Evolutionary conservation across 2,329 filamentous ascomycete genomes (phyloP), one percentile per base, ranked within the genome.

Genomic region (Penicillium nordicum): DNA sequence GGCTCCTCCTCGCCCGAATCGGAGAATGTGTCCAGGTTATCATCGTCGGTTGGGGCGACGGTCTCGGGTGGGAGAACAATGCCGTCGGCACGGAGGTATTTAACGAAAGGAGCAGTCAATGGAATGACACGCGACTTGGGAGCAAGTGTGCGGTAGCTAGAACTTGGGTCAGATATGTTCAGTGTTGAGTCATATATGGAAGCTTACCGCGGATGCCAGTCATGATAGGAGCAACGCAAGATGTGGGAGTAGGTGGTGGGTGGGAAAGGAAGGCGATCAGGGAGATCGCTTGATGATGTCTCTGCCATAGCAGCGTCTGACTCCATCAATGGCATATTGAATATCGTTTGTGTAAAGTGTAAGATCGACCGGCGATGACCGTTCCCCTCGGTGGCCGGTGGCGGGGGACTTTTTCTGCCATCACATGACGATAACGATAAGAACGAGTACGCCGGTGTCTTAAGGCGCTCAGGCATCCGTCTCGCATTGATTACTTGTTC

Each of bases 221-320:
- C 84, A 72, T 96, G 89, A 74, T 95, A 97, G 41, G 94, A 95
- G 76, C 93, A 99, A 75, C 97, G 89, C 53, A 96, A 79, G 59
- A 99, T 95, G 69, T 99, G 93, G 45, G 88, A 84, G 70, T 87
- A 89, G 32, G 87, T 91, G 55, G 96, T 84, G 1, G 91, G 90
- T 21, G 92, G 89, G 69, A 99, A 97, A 21, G 84, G 84, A 18
- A 90, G 78, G 12, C 64, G 68, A 49, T 68, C 63, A 1, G 62
- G 64, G 7, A 64, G 46, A 48, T 59, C 59, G 18, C 58, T 61
- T 0, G 61, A 55, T 34, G 62, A 49, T 4, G 60, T 30, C 4
- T 62, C 67, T 14, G 54, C 58, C 9, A 34, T 44, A 32, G 47
- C 41, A 55, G 50, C 25, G 6, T 68, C 64, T 12, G 67, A 50